Evolutionary conservation across 305 asterid genomes (phyloP).

Genomic region (Fraxinus dipetala): DNA sequence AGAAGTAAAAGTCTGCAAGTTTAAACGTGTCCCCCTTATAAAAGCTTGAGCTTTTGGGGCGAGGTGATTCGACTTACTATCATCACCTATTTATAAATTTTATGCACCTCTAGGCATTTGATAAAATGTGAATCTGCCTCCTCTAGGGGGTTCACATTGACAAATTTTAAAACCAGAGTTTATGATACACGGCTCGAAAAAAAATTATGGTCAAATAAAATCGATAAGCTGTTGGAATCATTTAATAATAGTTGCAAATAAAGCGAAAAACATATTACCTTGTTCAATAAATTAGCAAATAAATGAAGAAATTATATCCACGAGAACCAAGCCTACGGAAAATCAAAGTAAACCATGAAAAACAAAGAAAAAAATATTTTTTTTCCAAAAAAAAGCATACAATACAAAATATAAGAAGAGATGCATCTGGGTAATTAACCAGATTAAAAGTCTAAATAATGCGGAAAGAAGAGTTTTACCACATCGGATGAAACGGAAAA

Average conservation of each 20-base stretch:
- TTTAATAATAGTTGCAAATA: background rate
- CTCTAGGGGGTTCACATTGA: background rate
- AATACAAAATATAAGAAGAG: background rate
- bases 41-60: no score
- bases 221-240: background rate
- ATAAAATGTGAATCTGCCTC: background rate
- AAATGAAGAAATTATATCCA: background rate
- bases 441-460: background rate
- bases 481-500: background rate
- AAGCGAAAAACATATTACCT: background rate
- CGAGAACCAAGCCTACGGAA: background rate
- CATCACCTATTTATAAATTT: background rate
- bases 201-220: background rate
- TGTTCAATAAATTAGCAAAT: background rate
- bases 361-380: background rate
- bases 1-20: background rate
- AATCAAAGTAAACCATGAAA: background rate
- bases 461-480: background rate
- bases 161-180: background rate
- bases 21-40: background rate
- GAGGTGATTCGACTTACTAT: background rate
- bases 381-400: no score
- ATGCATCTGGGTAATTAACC: background rate
- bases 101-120: background rate
- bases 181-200: background rate